Evolutionary conservation across 306 rosid species (phyloP).

Genomic region (Ormosia semicastrata): DNA sequence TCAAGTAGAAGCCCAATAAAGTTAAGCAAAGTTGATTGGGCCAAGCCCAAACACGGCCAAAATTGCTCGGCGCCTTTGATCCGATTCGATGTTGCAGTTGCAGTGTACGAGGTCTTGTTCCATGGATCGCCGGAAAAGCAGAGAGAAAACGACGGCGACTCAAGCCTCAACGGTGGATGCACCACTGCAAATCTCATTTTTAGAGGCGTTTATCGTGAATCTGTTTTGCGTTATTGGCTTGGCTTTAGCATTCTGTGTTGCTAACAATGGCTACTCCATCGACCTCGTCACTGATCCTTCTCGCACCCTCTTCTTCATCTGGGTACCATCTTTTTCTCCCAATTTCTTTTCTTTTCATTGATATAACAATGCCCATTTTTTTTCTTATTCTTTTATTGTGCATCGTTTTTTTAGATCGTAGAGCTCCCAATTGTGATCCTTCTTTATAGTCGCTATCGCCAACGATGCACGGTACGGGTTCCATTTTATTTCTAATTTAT

Average conservation of each 20-base stretch:
- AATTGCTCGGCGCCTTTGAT: neutral
- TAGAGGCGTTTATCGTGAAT: conserved; percentile 22
- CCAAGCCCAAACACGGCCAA: neutral
- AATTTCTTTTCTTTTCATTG: too few species aligned
- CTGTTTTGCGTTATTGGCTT: conserved; percentile 18
- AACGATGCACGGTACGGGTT: conserved; percentile 34
- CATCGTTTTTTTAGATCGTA: conserved; percentile 18
- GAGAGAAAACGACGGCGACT: conserved; percentile 1
- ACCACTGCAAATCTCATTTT: conserved; percentile 3
- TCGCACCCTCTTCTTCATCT: conserved; percentile 40
- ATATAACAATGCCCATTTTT: neutral
- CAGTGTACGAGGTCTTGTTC: neutral
- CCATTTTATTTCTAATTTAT: neutral
- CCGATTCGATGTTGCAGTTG: too few species aligned
- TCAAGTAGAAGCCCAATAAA: neutral
- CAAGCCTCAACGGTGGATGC: neutral
- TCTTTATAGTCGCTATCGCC: conserved; percentile 35
- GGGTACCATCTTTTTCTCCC: conserved; percentile 27
- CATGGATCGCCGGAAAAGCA: conserved; percentile 27
- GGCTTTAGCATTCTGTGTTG: conserved; percentile 18
- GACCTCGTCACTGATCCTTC: conserved; percentile 37
- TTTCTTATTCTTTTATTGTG: neutral
- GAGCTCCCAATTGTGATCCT: conserved; percentile 41
- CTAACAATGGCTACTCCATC: conserved; percentile 24
- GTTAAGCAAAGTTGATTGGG: neutral